Percentiles rank a stretch among this genome's conserved stretches.
Evolutionary conservation across 169 alveolate genomes (phyloP).

Genomic region (Babesia divergens): DNA sequence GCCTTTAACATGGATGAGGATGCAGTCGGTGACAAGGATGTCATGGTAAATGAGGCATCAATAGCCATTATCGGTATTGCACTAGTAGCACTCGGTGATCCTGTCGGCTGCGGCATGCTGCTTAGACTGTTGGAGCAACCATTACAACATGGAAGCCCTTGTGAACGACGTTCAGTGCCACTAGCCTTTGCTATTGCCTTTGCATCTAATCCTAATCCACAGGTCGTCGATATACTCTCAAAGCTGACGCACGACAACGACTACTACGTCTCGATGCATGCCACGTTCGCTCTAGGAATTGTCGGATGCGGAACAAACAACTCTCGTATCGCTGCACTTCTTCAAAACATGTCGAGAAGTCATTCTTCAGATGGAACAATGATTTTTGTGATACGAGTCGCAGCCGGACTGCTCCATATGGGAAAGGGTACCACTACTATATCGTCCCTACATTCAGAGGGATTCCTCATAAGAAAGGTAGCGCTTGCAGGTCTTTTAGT

Average conservation of each 20-base stretch:
- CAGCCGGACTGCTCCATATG: constrained; percentile 91
- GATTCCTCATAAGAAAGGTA: constrained; percentile 88
- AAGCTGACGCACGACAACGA: constrained; percentile 98
- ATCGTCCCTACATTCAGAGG: constrained; percentile 94
- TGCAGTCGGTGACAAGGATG: constrained; percentile 63
- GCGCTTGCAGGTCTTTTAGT: constrained; percentile 92
- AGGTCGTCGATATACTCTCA: constrained; percentile 78
- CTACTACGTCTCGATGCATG: constrained; percentile 90
- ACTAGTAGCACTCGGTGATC: constrained; percentile 93
- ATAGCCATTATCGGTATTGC: constrained; percentile 91
- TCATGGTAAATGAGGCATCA: constrained; percentile 65
- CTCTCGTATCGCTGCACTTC: constrained; percentile 92
- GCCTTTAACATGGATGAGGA: constrained; percentile 35
- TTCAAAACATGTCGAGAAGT: constrained; percentile 93
- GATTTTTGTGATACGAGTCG: constrained; percentile 92
- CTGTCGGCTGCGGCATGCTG: constrained; percentile 90
- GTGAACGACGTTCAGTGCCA: constrained; percentile 95
- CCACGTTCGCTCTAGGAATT: constrained; percentile 95
- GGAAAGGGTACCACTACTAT: constrained; percentile 96
- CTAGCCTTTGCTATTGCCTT: constrained; percentile 94
- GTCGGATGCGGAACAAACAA: constrained; percentile 94
- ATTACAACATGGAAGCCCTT: constrained; percentile 63
- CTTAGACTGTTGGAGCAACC: constrained; percentile 78
- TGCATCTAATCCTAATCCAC: constrained; percentile 93
- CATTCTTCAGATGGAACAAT: constrained; percentile 91